Evolutionary conservation across 148 eudicot genomes (phyloP), one percentile per base, ranked within the genome.

Genomic region (Mesembryanthemum crystallinum): DNA sequence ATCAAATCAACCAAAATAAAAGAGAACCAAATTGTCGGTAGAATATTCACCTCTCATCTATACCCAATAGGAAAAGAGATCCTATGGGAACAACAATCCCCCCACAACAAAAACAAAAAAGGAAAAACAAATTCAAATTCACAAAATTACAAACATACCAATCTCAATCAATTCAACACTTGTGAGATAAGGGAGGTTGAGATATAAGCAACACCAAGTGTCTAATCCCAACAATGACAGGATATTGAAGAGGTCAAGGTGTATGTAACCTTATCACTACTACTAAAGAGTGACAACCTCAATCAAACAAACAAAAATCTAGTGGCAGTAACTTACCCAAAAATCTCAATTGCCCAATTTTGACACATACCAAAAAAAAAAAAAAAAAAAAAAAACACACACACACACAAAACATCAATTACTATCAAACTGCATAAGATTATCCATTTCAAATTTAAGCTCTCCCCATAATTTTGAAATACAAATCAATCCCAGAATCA

Each of bases 21-120:
- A 32, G 60, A 35, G 67, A 52, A 71, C 25, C 83, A 39, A 80
- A 67, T 77, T 77, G 80, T 81, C 33, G 47, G 52, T 32, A 52
- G 84, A 77, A 77, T 81, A 81, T 77, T 77, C 81, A 77, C 30
- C 35, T 51, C 15, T 62, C 18, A 77, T 77, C 80, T 68, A 24
- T 73, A 67, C 27, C 69, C 42, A 60, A 72, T 47, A 17, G 64
- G 6, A 23, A 28, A 57, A 58, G 49, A 45, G 62, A 71, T 39
- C 43, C 68, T 27, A 65, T n/a, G n/a, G n/a, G 5, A 2, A 1
- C 18, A 13, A 35, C 5, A 39, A 59, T 30, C 32, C 29, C 30
- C 0, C 33, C 32, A 14, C 30, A 24, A 59, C 37, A 24, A 35
- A 59, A 4, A 23, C 12, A 1, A 24, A 20, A 25, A 28, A 49